Percentiles rank a stretch among this genome's conserved stretches.
Conservation (phyloP, 164 flowering plant species). For the Nymphaea thermarum region DNA sequence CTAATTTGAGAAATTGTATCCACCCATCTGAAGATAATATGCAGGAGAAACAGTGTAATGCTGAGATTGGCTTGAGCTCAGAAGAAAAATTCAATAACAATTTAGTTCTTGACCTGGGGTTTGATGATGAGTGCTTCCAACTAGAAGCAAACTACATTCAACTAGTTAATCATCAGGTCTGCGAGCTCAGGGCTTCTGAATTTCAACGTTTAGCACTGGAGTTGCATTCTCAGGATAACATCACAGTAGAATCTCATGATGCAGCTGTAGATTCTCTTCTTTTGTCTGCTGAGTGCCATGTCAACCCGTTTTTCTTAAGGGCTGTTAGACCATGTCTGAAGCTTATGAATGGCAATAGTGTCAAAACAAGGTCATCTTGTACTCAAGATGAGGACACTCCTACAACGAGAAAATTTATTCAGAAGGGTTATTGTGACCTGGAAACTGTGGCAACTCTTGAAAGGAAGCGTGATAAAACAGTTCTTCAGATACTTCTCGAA, state of each 20-base stretch:
- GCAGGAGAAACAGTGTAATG: conserved; percentile 11
- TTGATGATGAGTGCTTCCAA: conserved; percentile 35
- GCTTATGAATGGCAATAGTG: conserved; percentile 13
- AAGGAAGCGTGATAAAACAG: conserved; percentile 59
- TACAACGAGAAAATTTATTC: background rate
- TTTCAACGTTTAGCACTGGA: conserved; percentile 65
- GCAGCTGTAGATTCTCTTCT: conserved; percentile 86
- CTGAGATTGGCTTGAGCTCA: conserved; percentile 1
- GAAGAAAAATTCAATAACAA: conserved; percentile 25
- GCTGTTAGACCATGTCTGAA: conserved; percentile 25
- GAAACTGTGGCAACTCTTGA: conserved; percentile 52
- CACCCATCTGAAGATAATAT: conserved; percentile 12
- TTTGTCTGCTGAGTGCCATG: conserved; percentile 85
- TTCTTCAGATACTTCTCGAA: conserved; percentile 68
- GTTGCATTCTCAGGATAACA: conserved; percentile 46
- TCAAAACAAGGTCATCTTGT: background rate
- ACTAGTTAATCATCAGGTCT: conserved; percentile 52
- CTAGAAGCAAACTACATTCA: conserved; percentile 69
- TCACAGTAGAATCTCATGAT: conserved; percentile 59
- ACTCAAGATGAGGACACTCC: background rate
- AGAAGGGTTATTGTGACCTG: conserved; percentile 22
- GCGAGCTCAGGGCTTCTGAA: conserved; percentile 76
- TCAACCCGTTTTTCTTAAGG: conserved; percentile 66
- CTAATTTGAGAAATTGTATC: conserved; percentile 25
- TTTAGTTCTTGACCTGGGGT: conserved; percentile 33